A percentile compares a stretch with the other conserved stretches of the same genome.
These are phyloP conservation scores for Colletotrichum filicis DNA, from an alignment of 2,329 filamentous ascomycete genomes.

Conservation along the genomic window DNA sequence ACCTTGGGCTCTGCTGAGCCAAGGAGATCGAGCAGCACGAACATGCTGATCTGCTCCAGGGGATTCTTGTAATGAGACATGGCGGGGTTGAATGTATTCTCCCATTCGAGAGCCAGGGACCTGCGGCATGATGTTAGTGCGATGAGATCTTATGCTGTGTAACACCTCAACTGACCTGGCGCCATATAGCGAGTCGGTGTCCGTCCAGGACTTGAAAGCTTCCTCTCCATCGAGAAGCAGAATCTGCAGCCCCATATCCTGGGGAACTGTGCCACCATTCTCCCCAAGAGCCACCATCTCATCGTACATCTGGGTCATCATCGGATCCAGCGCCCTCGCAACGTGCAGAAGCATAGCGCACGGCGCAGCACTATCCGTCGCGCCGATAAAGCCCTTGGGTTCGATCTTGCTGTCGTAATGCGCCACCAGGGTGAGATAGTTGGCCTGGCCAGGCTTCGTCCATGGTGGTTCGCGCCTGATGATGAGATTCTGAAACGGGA, in stretches of 20 bases:
- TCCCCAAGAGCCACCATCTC: conserved; percentile 70
- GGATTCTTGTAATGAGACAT: conserved; percentile 76
- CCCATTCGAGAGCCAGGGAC: conserved; percentile 80
- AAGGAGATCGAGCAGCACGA: conserved; percentile 80
- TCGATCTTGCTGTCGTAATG: conserved; percentile 84
- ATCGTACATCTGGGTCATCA: conserved; percentile 79
- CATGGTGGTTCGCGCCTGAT: conserved; percentile 83
- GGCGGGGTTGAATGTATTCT: conserved; percentile 71
- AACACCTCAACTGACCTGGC: conserved; percentile 62
- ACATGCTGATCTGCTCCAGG: conserved; percentile 78
- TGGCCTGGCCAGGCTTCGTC: conserved; percentile 75
- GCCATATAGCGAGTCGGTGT: conserved; percentile 81
- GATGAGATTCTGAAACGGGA: conserved; percentile 84
- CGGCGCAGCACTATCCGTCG: conserved; percentile 84
- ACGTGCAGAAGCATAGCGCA: conserved; percentile 88
- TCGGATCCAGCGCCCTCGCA: conserved; percentile 76
- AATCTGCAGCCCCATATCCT: conserved; percentile 82
- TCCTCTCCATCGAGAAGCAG: conserved; percentile 86
- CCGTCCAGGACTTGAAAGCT: conserved; percentile 79
- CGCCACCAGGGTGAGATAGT: conserved; percentile 80
- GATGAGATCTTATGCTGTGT: not conserved
- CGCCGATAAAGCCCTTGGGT: conserved; percentile 83
- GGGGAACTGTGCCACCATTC: conserved; percentile 62
- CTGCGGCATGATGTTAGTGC: conserved; percentile 42
- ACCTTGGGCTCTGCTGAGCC: conserved; percentile 70